These are phyloP conservation scores for Talaromyces sp. DNA, from an alignment of 2,329 filamentous ascomycete genomes.

Conservation along the genomic window DNA sequence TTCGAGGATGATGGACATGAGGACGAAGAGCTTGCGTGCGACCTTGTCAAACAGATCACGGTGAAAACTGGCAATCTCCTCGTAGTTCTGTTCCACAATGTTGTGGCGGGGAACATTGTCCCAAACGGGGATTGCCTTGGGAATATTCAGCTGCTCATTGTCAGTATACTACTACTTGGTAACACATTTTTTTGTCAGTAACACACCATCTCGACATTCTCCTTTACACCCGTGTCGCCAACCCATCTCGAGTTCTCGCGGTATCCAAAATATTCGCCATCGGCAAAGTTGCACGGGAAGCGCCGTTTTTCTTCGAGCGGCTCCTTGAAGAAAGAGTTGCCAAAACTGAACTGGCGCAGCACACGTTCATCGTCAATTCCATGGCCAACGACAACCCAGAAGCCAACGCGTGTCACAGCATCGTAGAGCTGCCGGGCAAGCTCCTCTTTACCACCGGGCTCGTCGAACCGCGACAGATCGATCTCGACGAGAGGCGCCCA, in stretches of 20 bases:
- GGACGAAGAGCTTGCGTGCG: constrained; percentile 16
- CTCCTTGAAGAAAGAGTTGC: constrained; percentile 51
- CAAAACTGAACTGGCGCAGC: constrained; percentile 54
- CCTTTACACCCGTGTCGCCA: constrained; percentile 33
- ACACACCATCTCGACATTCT: constrained; percentile 33
- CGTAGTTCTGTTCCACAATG: constrained; percentile 20
- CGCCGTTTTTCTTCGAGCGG: constrained; percentile 53
- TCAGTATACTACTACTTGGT: background rate
- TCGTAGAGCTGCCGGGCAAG: constrained; percentile 45
- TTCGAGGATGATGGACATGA: constrained; percentile 46
- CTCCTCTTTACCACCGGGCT: constrained; percentile 49
- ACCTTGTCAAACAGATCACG: constrained; percentile 26
- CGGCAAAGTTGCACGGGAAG: constrained; percentile 21
- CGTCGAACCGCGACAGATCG: constrained; percentile 50
- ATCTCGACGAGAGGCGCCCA: constrained; percentile 55
- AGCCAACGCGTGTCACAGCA: constrained; percentile 39
- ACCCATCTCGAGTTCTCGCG: constrained; percentile 31
- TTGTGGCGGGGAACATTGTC: constrained; percentile 25
- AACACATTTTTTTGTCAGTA: background rate
- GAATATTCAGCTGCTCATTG: constrained; percentile 24
- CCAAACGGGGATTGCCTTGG: constrained; percentile 24
- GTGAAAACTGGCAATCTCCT: constrained; percentile 23
- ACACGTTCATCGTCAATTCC: constrained; percentile 54
- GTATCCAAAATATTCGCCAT: constrained; percentile 30
- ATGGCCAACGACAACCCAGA: constrained; percentile 25